phyloP scores from a whole-genome alignment of 495 filamentous ascomycete species.

The Xylaria acuta region DNA sequence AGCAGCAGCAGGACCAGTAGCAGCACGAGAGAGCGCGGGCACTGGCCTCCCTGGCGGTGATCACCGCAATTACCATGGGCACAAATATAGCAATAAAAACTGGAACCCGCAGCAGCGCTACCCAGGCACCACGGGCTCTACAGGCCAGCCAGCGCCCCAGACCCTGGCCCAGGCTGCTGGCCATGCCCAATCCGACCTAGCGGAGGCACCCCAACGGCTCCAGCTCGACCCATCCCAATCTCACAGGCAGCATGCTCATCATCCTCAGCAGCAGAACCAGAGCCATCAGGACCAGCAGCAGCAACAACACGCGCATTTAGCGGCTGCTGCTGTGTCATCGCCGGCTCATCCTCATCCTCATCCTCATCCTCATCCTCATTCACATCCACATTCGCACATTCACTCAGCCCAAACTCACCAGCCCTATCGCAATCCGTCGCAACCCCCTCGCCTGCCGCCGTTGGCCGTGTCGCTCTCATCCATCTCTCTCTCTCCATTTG shows the following conservation, averaged over 20 bases:
- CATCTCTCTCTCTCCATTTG: constrained; percentile 14
- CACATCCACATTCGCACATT: background rate
- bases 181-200: constrained; percentile 26
- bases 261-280: background rate
- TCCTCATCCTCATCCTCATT: background rate
- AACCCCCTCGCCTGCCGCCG: constrained; percentile 32
- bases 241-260: constrained; percentile 10
- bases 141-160: background rate
- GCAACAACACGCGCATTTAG: background rate
- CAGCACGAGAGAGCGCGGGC: background rate
- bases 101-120: background rate
- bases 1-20: background rate
- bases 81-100: constrained; percentile 22
- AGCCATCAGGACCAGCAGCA: constrained; percentile 2
- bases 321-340: constrained; percentile 1
- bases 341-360: background rate
- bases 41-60: background rate
- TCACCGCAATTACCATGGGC: constrained; percentile 2
- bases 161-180: constrained; percentile 8
- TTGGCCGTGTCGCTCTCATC: constrained; percentile 25
- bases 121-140: background rate
- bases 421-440: constrained; percentile 32
- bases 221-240: constrained; percentile 24
- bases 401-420: constrained; percentile 13
- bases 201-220: background rate